Evolutionary conservation across 495 filamentous ascomycete genomes (phyloP), one percentile per base, ranked within the genome.

Genomic region (Trichodelitschia bisporula): DNA sequence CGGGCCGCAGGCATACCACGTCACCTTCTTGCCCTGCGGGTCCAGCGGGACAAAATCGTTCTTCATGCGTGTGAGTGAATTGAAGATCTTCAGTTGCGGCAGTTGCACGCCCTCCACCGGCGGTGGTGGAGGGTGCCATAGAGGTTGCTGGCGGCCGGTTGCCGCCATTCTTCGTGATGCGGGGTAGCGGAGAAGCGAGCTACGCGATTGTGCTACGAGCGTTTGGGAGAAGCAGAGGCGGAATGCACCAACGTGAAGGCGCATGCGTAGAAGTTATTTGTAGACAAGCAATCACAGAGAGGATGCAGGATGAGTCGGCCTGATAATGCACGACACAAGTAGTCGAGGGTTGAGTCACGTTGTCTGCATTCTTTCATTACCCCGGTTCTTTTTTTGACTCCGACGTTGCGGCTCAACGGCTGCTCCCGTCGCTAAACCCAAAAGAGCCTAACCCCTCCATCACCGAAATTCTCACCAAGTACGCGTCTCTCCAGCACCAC

Each of bases 1-100:
- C 28, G 84, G 84, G 1, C 84, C 50, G 31, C 48, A 54, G 23
- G 40, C 43, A 53, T 91, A 91, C 80, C 82, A 91, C 3, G 64
- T 72, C 2, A 90, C 64, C 39, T 72, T 72, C 32, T 66, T 73
- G 0, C 56, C 61, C 8, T 51, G 41, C 14, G 61, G 55, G 44
- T 83, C 69, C 25, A 73, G 55, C 6, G 82, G 83, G 15, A 77
- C 54, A 40, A 92, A 91, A 2, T 65, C 62, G 11, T 67, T 69
- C 51, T 82, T 77, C 9, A 54, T 49, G 32, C 71, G 62, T 26
- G 70, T 73, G 32, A 91, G 54, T 2, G 75, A 80, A 53, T 90
- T 90, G 54, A 69, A 78, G 32, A 78, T 59, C 20, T 51, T 61
- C 37, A 77, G 56, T 28, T 57, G 49, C 11, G 57, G 54, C 11